Conservation (phyloP, 495 filamentous ascomycete genomes). For the Hypoxylon crocopeplum region DNA sequence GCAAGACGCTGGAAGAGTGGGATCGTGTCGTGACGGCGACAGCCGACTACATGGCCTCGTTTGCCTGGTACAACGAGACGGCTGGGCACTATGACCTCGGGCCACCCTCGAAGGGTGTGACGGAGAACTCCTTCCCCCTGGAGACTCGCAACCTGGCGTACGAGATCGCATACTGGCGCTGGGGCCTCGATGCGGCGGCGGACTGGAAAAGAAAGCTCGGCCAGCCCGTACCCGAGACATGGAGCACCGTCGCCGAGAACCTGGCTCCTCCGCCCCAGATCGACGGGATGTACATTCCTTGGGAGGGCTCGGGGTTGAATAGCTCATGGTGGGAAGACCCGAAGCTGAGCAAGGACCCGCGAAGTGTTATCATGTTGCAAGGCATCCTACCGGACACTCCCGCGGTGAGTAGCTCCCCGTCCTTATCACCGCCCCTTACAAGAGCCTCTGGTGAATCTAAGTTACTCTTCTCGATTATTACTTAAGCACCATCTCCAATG, state of each 20-base stretch:
- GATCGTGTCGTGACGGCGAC: conserved; percentile 43
- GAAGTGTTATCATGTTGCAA: conserved; percentile 46
- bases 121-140: conserved; percentile 48
- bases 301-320: conserved; percentile 43
- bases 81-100: conserved; percentile 50
- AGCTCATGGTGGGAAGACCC: conserved; percentile 46
- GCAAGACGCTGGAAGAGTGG: conserved; percentile 46
- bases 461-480: too few relatives aligned
- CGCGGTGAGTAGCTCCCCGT: conserved; percentile 6
- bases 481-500: neutral
- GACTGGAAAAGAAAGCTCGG: conserved; percentile 41
- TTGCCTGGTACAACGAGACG: conserved; percentile 47
- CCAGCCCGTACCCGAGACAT: conserved; percentile 42
- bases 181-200: conserved; percentile 46
- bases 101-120: conserved; percentile 49
- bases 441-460: too few relatives aligned
- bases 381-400: conserved; percentile 44
- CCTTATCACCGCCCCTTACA: too few relatives aligned
- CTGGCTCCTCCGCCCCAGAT: conserved; percentile 47
- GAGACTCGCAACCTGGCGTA: conserved; percentile 46
- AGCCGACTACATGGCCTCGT: conserved; percentile 50
- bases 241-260: conserved; percentile 42
- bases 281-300: conserved; percentile 45
- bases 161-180: conserved; percentile 54
- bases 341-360: conserved; percentile 45